These are phyloP conservation scores for Aureobasidium vineae DNA, from an alignment of 2,329 filamentous ascomycete species.

Conservation along the genomic window DNA sequence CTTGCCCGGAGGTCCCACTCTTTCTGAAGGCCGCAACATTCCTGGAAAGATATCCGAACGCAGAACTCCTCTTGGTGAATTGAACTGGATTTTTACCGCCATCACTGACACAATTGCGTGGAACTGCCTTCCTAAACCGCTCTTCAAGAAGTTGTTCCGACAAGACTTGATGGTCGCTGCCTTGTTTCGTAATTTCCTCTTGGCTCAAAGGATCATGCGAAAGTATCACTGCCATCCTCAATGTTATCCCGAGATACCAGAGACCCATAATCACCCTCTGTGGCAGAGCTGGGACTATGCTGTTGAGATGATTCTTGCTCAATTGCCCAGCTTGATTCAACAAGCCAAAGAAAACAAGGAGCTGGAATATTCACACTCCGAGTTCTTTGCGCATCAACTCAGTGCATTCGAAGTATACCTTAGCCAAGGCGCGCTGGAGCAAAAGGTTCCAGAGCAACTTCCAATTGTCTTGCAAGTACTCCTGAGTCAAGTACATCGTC, in stretches of 20 bases:
- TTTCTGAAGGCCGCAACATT: slow-evolving; percentile 83
- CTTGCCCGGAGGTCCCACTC: slow-evolving; percentile 59
- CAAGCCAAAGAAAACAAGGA: slow-evolving; percentile 69
- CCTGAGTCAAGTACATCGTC: slow-evolving; percentile 88
- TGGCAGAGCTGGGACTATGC: slow-evolving; percentile 99
- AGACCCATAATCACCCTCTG: slow-evolving; percentile 89
- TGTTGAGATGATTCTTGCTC: slow-evolving; percentile 88
- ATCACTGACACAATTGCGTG: slow-evolving; percentile 99
- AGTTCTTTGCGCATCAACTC: slow-evolving; percentile 95
- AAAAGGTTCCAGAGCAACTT: slow-evolving; percentile 88
- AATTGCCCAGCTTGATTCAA: slow-evolving; percentile 79
- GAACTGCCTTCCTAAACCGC: slow-evolving; percentile 84
- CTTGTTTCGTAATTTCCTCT: slow-evolving; percentile 90
- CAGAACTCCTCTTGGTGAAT: slow-evolving; percentile 86
- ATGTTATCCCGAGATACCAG: slow-evolving; percentile 86
- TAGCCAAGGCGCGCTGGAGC: slow-evolving; percentile 74
- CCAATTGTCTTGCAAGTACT: slow-evolving; percentile 95
- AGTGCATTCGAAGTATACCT: slow-evolving; percentile 97
- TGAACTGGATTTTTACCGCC: slow-evolving; percentile 99
- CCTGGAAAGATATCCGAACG: slow-evolving; percentile 90
- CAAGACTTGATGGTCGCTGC: slow-evolving; percentile 99
- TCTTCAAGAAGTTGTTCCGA: slow-evolving; percentile 95
- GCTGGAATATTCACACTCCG: slow-evolving; percentile 92
- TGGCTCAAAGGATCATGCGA: slow-evolving; percentile 93
- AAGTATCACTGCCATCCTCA: slow-evolving; percentile 95